Conservation (phyloP, 306 rosid species). For the Vicia villosa region DNA sequence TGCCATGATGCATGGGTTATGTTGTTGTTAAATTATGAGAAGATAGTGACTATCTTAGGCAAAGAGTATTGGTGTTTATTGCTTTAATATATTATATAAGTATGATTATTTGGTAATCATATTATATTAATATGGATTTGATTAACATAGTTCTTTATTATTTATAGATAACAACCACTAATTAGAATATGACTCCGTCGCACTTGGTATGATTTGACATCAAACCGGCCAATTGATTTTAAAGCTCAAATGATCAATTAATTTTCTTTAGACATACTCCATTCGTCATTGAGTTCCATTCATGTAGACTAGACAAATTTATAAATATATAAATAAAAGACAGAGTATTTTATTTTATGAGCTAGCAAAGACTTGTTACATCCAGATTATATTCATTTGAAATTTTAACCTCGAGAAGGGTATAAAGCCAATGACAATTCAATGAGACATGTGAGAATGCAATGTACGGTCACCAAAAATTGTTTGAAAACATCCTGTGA, state of each 20-base stretch:
- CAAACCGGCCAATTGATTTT: constrained; percentile 32
- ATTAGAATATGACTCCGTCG: constrained; percentile 29
- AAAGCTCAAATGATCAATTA: constrained; percentile 17
- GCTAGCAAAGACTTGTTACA: no score
- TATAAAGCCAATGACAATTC: no score
- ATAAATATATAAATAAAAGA: no score
- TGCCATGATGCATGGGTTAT: constrained; percentile 22
- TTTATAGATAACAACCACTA: constrained; percentile 1
- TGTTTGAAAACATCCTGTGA: no score
- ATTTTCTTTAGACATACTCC: neutral
- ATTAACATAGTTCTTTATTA: neutral
- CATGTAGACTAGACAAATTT: neutral
- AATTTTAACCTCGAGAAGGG: no score
- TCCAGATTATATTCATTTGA: no score
- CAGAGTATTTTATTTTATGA: no score
- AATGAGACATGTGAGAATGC: no score
- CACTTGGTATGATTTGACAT: constrained; percentile 34
- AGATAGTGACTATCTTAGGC: constrained; percentile 37
- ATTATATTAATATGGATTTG: constrained; percentile 30
- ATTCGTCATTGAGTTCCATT: neutral
- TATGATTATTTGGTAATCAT: neutral
- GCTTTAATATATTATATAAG: neutral
- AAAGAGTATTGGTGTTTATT: constrained; percentile 17
- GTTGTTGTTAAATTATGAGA: constrained; percentile 36
- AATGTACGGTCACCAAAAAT: no score